Conservation (phyloP, 208 protist species). For the Trypanosoma cruzi region DNA sequence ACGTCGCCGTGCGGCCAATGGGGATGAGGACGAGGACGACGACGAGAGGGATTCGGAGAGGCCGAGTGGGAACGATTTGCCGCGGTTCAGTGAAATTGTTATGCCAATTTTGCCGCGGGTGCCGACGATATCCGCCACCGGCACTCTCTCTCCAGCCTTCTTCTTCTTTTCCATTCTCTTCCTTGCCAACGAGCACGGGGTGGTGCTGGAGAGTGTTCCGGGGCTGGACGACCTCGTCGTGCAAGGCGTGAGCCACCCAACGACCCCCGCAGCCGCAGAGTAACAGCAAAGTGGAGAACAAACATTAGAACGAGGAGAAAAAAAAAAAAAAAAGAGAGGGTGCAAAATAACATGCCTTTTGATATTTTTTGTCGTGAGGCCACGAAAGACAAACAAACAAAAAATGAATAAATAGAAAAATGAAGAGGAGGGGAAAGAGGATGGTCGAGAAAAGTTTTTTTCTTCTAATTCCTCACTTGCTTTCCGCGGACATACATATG, state of each 20-base stretch:
- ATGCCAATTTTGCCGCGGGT: constrained; percentile 64
- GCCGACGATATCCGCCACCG: constrained; percentile 62
- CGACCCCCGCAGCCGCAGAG: constrained; percentile 7
- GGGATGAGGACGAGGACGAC: constrained; percentile 8
- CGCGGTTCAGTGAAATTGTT: constrained; percentile 76
- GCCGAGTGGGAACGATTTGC: constrained; percentile 8
- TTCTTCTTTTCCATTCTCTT: constrained; percentile 94
- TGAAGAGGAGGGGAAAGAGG: constrained; percentile 8
- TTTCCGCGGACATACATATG: no score
- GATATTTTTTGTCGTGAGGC: no score
- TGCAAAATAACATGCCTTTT: no score
- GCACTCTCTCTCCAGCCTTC: constrained; percentile 88
- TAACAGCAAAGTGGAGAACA: background rate
- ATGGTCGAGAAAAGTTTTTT: constrained; percentile 1
- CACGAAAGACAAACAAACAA: no score
- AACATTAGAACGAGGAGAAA: background rate
- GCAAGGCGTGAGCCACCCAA: constrained; percentile 37
- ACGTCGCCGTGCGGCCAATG: constrained; percentile 8
- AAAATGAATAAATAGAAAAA: constrained; percentile 17
- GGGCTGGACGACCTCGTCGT: constrained; percentile 66
- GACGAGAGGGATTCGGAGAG: no score
- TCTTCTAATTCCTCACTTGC: no score
- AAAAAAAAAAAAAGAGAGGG: constrained; percentile 8
- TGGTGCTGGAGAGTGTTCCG: constrained; percentile 74
- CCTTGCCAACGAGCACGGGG: constrained; percentile 85